Percentiles rank a stretch among this genome's conserved stretches.
Evolutionary conservation across 1,284 basidiomycete species (phyloP).

Genomic region (Heterobasidion irregulare): DNA sequence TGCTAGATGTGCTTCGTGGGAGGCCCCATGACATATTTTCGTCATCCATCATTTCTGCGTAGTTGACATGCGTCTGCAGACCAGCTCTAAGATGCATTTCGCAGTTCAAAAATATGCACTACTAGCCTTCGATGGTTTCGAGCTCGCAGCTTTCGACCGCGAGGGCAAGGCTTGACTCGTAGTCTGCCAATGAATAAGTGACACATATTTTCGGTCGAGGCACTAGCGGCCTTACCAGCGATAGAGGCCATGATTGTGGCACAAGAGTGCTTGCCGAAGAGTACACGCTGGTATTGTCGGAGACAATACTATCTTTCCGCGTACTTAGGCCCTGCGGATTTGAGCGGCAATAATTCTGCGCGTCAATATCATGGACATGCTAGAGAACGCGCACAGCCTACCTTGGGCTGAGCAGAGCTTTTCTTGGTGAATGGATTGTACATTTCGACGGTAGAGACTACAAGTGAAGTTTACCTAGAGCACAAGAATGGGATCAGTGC

Average conservation of each 20-base stretch:
- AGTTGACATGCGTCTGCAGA: neutral
- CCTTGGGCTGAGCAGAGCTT: too few species aligned
- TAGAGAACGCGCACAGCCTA: too few species aligned
- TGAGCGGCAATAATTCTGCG: too few species aligned
- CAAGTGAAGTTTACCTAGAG: too few species aligned
- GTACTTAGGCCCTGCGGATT: neutral
- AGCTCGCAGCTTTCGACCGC: neutral
- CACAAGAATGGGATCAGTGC: too few species aligned
- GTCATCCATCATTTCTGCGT: constrained; percentile 22
- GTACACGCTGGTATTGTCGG: neutral
- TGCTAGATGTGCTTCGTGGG: neutral
- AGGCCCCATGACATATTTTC: constrained; percentile 22
- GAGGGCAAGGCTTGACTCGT: neutral
- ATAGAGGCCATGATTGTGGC: neutral
- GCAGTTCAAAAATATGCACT: neutral
- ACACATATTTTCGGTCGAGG: neutral
- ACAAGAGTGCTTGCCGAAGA: neutral
- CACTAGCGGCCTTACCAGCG: neutral
- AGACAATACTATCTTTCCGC: neutral
- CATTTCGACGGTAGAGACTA: too few species aligned
- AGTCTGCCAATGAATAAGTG: neutral
- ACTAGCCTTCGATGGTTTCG: neutral
- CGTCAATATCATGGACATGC: too few species aligned
- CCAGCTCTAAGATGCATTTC: neutral
- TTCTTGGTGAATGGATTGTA: too few species aligned